Base-by-base conservation (phyloP, 805 yeast genomes). In the Candida ipomoeae region DNA sequence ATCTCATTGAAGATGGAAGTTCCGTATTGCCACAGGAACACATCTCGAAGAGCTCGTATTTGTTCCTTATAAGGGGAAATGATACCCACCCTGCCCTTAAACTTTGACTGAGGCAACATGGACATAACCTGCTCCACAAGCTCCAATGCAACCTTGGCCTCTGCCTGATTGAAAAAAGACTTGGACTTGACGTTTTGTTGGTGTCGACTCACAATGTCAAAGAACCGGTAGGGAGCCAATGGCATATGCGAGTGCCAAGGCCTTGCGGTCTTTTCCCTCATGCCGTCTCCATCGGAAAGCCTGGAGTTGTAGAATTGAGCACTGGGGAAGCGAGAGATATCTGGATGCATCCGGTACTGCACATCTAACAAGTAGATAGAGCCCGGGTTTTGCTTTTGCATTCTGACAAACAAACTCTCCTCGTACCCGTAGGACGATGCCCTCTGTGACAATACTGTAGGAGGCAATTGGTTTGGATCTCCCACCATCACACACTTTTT, bases 291-390 rank as follows among this genome's bases (percentile, higher is more conserved):
- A 66, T 91, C 96, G 43, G 79, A 69, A 49, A 94, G 75, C 50
- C 75, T 77, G 0, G 88, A 84, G 7, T 81, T 63, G 62, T 94
- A 94, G 63, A 94, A 95, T 62, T 88, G 87, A 11, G 70, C 62
- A 23, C 96, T 87, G 1, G 99, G 99, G 65, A 94, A 95, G 42
- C 57, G 65, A 17, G 97, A 87, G 44, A 94, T 94, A 3, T 77
- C 83, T 0, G 99, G 97, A 67, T 95, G 96, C 99, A 94, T 92
- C 72, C 99, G 92, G 65, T 92, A 92, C 64, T 92, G 99, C 10
- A 89, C 92, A 68, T 92, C 85, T 59, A 94, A 78, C 56, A 92
- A 68, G 57, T 89, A 80, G 4, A 87, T 85, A 0, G 88, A 72
- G 62, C 62, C 74, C 49, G 70, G 83, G 58, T 83, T 67, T 53